Percentiles rank a stretch among this genome's conserved stretches.
Evolutionary conservation across 352 stramenopile genomes (phyloP).

Genomic region (Pseudoperonospora humuli): DNA sequence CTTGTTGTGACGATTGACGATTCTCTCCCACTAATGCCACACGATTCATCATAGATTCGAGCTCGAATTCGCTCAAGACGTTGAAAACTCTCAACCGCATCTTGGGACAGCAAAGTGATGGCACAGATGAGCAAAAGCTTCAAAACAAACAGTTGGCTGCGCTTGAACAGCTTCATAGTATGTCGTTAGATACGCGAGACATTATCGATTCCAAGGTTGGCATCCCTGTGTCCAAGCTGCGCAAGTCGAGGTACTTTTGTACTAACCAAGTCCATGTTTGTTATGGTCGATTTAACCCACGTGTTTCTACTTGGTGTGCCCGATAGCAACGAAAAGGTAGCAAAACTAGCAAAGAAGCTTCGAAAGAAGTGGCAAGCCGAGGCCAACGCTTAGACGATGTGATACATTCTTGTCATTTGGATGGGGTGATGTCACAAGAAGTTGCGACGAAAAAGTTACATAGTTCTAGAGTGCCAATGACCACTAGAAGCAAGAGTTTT

Average conservation of each 20-base stretch:
- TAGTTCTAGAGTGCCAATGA: too few relatives aligned
- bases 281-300: background rate
- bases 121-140: conserved; percentile 27
- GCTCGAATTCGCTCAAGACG: conserved; percentile 29
- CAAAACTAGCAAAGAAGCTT: conserved; percentile 45
- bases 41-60: conserved; percentile 9
- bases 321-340: conserved; percentile 51
- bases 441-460: too few relatives aligned
- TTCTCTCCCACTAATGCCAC: background rate
- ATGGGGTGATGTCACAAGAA: too few relatives aligned
- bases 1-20: background rate
- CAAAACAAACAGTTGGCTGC: conserved; percentile 33
- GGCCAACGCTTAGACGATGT: conserved; percentile 11
- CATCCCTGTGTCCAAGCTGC: conserved; percentile 63
- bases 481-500: too few relatives aligned
- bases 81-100: conserved; percentile 46
- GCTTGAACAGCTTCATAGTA: conserved; percentile 52
- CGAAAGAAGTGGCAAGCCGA: conserved; percentile 78
- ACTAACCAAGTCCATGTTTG: background rate
- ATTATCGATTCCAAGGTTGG: conserved; percentile 80
- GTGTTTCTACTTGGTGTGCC: conserved; percentile 17
- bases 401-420: conserved; percentile 1
- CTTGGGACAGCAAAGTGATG: conserved; percentile 37
- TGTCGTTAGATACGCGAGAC: conserved; percentile 59
- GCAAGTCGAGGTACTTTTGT: conserved; percentile 51